Evolutionary conservation across 768 basidiomycete species (phyloP), one percentile per base, ranked within the genome.

Genomic region (Exidia glandulosa): DNA sequence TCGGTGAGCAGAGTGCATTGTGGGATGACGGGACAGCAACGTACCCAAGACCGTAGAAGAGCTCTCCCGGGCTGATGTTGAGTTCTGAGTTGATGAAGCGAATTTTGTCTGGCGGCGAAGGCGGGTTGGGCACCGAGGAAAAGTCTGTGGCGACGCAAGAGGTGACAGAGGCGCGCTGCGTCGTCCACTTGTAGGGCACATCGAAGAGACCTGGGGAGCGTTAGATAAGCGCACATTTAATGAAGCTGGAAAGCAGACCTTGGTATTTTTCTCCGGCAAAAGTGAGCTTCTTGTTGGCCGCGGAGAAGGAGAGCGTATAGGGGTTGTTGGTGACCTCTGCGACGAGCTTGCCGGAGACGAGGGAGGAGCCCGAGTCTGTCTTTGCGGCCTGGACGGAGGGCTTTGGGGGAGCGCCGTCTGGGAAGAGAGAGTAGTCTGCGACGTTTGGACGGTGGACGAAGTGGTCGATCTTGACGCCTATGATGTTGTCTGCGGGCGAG

Each of bases 241-340:
- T 23, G 67, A 61, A n/a, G 56, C 62, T 52, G 30, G 57, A 4
- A 27, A 19, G 4, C 27, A 27, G 23, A 61, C 56, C 41, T 63
- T 55, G 57, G 57, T 60, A 61, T 63, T 61, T 61, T 29, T 59
- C 63, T 63, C 34, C 59, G 47, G 47, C 62, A 32, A 52, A 64
- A 47, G 63, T 67, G 61, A 56, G 59, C 50, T 56, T 57, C 57
- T 48, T 27, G 41, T 60, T 30, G 31, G 33, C 25, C 45, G 62
- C 58, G 25, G 50, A 61, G 63, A 69, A 87, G 3, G 81, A 79
- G 65, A 87, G 74, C 3, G 81, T 79, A 67, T 85, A 86, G 0
- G 81, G 80, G 27, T 83, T 81, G 54, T 81, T 70, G 0, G 79
- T 79, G 60, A 87, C 80, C 56, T 79, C 77, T 2, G 80, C 83